Evolutionary conservation across 768 basidiomycete species (phyloP).

Genomic region (Mycena kentingensis): DNA sequence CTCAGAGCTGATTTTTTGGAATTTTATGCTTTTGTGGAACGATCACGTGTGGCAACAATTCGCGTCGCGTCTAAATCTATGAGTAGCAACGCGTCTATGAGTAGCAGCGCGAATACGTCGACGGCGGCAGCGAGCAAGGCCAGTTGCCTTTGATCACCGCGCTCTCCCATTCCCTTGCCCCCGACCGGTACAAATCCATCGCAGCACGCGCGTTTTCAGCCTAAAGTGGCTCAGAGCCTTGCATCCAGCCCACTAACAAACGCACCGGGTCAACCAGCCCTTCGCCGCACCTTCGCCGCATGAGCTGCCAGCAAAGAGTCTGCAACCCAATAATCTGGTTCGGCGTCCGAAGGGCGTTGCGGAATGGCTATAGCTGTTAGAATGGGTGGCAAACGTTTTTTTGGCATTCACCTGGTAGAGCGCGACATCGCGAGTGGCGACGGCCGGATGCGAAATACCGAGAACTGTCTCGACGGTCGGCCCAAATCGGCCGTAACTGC

Average conservation of each 20-base stretch:
- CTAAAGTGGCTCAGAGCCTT: conserved; percentile 38
- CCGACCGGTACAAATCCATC: conserved; percentile 58
- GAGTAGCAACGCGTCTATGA: too few relatives aligned
- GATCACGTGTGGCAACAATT: too few relatives aligned
- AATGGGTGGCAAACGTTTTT: too few relatives aligned
- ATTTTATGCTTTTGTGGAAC: too few relatives aligned
- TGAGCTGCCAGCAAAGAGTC: conserved; percentile 80
- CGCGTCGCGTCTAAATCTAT: too few relatives aligned
- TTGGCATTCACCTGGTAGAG: too few relatives aligned
- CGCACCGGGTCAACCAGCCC: conserved; percentile 72
- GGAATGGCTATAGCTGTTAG: too few relatives aligned
- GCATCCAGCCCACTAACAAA: conserved; percentile 4
- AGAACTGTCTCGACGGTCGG: too few relatives aligned
- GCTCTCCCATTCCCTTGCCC: conserved; percentile 66
- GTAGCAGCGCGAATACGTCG: conserved; percentile 81
- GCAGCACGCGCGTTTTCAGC: conserved; percentile 74
- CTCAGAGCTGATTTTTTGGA: too few relatives aligned
- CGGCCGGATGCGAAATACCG: too few relatives aligned
- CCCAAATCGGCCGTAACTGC: too few relatives aligned
- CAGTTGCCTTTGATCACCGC: conserved; percentile 62
- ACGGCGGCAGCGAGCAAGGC: conserved; percentile 77
- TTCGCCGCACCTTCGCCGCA: conserved; percentile 77
- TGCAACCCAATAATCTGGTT: conserved; percentile 73
- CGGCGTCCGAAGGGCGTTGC: conserved; percentile 59
- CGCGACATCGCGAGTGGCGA: too few relatives aligned